Evolutionary conservation across 176 grass and related monocot species (phyloP), one percentile per base, ranked within the genome.

Genomic region (Musa troglodytarum): DNA sequence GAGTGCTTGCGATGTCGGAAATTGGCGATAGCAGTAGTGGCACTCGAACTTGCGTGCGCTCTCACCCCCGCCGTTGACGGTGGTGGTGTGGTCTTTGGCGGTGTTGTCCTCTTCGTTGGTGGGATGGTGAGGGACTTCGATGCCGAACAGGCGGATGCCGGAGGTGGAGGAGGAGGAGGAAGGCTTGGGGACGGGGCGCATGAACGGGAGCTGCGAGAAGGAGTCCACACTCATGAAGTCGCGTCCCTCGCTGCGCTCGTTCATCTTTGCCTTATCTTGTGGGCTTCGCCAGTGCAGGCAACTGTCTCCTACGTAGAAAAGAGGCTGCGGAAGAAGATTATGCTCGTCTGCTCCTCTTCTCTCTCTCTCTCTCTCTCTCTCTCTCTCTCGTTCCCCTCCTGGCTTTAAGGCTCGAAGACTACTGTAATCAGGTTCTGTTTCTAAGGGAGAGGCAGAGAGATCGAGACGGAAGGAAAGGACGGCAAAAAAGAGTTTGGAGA

Each of bases 11-110:
- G 90, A 94, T 63, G 96, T 99, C 58, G 96, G 96, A 83, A 99
- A 99, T 84, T 99, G 93, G 73, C 96, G 96, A 84, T 85, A 99
- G 83, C 96, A 99, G 82, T 99, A 99, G 86, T 99, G 96, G 75
- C 96, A 99, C 85, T 99, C 96, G 84, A 99, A 99, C 79, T 95
- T 99, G 54, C 96, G 75, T 67, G 78, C 88, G 51, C 90, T 77
- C 68, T 81, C 90, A 6, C 68, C n/a, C 9, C 63, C 77, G 19
- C 53, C 69, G 55, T 23, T 74, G 56, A 73, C 77, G 14, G 49
- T 17, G 20, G 79, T 22, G 52, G 71, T 10, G 28, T 26, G 14
- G 79, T 15, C 49, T 20, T 49, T 75, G 13, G 28, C 25, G 61
- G 66, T 43, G 65, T 20, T 12, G 22, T 85, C 74, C 10, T 83